phyloP scores from a whole-genome alignment of 495 filamentous ascomycete species.

The Aspergillus steynii region DNA sequence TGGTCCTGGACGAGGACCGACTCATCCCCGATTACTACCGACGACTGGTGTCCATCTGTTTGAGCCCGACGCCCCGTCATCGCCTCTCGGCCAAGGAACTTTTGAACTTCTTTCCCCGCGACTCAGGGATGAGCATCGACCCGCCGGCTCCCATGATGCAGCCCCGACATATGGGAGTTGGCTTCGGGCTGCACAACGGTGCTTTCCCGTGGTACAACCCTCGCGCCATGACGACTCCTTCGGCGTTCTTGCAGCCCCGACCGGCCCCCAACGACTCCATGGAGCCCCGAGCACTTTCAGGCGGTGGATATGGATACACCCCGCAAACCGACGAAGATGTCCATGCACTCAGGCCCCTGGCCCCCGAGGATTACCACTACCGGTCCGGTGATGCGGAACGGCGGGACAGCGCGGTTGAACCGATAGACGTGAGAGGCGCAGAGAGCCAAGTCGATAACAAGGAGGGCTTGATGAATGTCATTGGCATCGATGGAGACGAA shows the following conservation, averaged over 20 bases:
- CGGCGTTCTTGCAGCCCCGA: slow-evolving; percentile 18
- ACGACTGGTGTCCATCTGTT: slow-evolving; percentile 57
- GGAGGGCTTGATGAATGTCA: background rate
- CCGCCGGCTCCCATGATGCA: slow-evolving; percentile 10
- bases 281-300: background rate
- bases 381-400: slow-evolving; percentile 3
- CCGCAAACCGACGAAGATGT: background rate
- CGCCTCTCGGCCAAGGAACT: slow-evolving; percentile 59
- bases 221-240: slow-evolving; percentile 6
- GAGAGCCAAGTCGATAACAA: background rate
- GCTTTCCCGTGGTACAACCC: slow-evolving; percentile 23
- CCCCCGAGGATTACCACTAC: slow-evolving; percentile 1
- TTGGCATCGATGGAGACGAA: background rate
- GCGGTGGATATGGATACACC: background rate
- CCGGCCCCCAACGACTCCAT: slow-evolving; percentile 3
- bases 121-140: slow-evolving; percentile 6
- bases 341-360: background rate
- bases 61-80: slow-evolving; percentile 55
- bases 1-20: slow-evolving; percentile 48
- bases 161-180: slow-evolving; percentile 15
- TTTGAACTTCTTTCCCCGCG: slow-evolving; percentile 48
- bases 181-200: slow-evolving; percentile 22
- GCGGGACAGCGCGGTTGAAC: slow-evolving; percentile 1
- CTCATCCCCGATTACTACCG: slow-evolving; percentile 61
- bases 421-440: background rate